Evolutionary conservation across 257 asterid genomes (phyloP), one percentile per base, ranked within the genome.

Genomic region (Ilex asprella): DNA sequence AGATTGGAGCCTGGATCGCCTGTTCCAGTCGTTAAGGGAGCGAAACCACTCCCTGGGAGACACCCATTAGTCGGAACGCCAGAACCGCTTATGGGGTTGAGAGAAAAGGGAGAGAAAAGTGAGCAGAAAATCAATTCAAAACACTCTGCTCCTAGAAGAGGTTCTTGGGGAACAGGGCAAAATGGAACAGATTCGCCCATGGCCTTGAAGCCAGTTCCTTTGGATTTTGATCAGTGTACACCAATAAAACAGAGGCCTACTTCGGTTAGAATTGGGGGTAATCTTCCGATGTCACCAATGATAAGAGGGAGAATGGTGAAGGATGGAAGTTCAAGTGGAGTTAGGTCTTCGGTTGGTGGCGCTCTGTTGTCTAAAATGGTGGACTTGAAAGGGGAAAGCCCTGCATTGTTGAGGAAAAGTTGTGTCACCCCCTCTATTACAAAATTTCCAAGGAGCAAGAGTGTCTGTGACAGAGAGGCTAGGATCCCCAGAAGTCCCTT

Each of bases 191-290:
- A 70, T 0, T 82, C 96, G 3, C 97, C 99, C 4, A 58, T 70
- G 7, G 66, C 46, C 50, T 39, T 89, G 78, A 93, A 87, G 78
- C 94, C 94, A 2, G 86, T 84, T 6, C 96, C 94, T 0, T 60
- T 89, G 77, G 96, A 93, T 78, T 87, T 93, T 32, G 97, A 85
- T 72, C 96, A 87, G 72, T 89, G 89, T 55, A 93, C 99, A 31
- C 97, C 97, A 1, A 58, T 85, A 55, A 92, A 82, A 16, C 95
- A 82, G 65, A 77, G 74, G 82, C 75, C 84, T 1, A 79, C 70
- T n/a, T 69, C 78, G 2, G 85, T 79, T n/a, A 89, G 83, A 59
- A 73, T 78, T 30, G 74, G 81, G 2, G 82, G 77, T 31, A 72
- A 74, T 69, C 80, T 82, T 12, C 79, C 73, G 3, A 76, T 76